Evolutionary conservation across 345 rosid species (phyloP).

Genomic region (Sapria himalayana): DNA sequence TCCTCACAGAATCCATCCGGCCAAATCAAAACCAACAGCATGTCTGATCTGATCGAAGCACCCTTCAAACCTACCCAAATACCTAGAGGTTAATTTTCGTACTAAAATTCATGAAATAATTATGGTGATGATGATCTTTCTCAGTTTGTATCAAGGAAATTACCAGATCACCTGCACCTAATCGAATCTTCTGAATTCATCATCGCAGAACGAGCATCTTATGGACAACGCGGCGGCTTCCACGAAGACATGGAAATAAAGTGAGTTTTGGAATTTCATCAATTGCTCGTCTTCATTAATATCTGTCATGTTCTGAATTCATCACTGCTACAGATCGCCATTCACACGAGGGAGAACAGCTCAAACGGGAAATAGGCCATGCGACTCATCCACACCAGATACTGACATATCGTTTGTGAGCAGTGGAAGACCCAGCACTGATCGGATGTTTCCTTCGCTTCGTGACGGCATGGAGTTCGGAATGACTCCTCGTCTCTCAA

Average conservation of each 20-base stretch:
- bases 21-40: slow-evolving; percentile 6
- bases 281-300: not conserved
- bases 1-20: slow-evolving; percentile 5
- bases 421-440: slow-evolving; percentile 39
- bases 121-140: too few relatives aligned
- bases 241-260: slow-evolving; percentile 19
- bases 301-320: not conserved
- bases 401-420: slow-evolving; percentile 64
- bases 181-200: too few relatives aligned
- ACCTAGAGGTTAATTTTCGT: slow-evolving; percentile 14
- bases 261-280: slow-evolving; percentile 8
- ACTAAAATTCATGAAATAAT: too few relatives aligned
- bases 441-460: slow-evolving; percentile 19
- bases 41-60: slow-evolving; percentile 1
- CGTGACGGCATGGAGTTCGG: slow-evolving; percentile 19
- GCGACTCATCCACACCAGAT: slow-evolving; percentile 24
- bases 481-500: slow-evolving; percentile 17
- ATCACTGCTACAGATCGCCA: slow-evolving; percentile 29
- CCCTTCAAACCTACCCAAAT: slow-evolving; percentile 3
- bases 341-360: slow-evolving; percentile 21
- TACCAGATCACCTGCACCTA: too few relatives aligned
- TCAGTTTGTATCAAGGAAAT: too few relatives aligned
- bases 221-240: too few relatives aligned
- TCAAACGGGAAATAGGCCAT: slow-evolving; percentile 11
- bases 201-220: too few relatives aligned